Evolutionary conservation across 495 filamentous ascomycete genomes (phyloP).

Genomic region (Stereocaulon alpinum): DNA sequence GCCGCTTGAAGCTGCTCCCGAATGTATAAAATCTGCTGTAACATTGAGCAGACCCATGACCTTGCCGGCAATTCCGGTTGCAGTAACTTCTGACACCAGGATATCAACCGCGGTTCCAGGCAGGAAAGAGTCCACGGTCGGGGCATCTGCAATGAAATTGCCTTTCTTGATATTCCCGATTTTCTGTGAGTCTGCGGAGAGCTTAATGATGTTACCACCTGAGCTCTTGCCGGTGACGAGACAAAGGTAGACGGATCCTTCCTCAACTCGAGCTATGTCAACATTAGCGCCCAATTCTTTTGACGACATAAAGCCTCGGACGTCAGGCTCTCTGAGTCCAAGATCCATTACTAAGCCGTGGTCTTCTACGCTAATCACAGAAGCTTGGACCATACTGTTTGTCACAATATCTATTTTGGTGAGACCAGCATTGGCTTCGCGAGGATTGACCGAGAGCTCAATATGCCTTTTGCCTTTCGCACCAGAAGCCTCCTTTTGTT

Average conservation of each 20-base stretch:
- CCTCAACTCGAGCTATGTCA: constrained; percentile 52
- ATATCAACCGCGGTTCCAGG: constrained; percentile 84
- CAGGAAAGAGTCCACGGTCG: constrained; percentile 79
- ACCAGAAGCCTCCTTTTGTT: constrained; percentile 33
- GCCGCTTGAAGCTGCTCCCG: constrained; percentile 53
- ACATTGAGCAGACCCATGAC: constrained; percentile 85
- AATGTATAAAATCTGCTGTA: constrained; percentile 83
- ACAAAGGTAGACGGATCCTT: constrained; percentile 77
- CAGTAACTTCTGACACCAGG: constrained; percentile 59
- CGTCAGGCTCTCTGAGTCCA: constrained; percentile 52
- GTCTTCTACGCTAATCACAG: constrained; percentile 83
- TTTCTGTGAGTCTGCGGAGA: constrained; percentile 63
- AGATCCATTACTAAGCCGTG: constrained; percentile 93
- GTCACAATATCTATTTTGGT: constrained; percentile 55
- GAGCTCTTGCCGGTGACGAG: constrained; percentile 64
- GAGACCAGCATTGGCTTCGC: constrained; percentile 63
- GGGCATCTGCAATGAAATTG: constrained; percentile 59
- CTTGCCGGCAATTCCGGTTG: constrained; percentile 62
- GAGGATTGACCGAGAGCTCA: constrained; percentile 71
- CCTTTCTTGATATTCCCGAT: constrained; percentile 59
- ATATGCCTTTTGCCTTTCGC: constrained; percentile 68
- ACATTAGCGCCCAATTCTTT: constrained; percentile 60
- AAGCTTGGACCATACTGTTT: constrained; percentile 72
- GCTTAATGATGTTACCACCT: constrained; percentile 73
- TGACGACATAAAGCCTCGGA: constrained; percentile 80